A percentile compares a stretch with the other conserved stretches of the same genome.
These are phyloP conservation scores for Gyromitra esculenta DNA, from an alignment of 2,329 filamentous ascomycete species.

Conservation along the genomic window DNA sequence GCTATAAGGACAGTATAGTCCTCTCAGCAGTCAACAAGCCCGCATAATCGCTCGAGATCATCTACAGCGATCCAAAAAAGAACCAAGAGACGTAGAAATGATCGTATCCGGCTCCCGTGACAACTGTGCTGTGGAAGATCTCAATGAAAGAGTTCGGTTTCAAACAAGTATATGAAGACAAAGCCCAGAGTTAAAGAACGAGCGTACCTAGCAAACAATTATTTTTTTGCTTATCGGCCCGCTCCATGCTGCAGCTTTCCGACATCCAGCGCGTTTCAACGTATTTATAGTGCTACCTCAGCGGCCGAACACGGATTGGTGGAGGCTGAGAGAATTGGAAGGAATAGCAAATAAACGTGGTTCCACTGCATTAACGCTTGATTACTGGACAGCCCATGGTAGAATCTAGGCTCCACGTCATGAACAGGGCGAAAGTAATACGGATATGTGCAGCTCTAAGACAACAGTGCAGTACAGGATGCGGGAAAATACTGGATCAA, in stretches of 20 bases:
- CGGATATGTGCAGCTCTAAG: conserved; percentile 25
- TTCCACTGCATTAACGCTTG: conserved; percentile 39
- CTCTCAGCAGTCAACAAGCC: neutral
- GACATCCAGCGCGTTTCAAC: conserved; percentile 27
- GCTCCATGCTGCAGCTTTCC: conserved; percentile 23
- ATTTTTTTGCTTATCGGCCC: conserved; percentile 7
- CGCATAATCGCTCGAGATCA: neutral
- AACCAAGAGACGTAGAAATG: neutral
- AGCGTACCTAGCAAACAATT: conserved; percentile 14
- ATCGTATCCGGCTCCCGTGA: conserved; percentile 2
- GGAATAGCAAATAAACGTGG: conserved; percentile 36
- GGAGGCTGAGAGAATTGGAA: neutral
- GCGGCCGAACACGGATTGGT: conserved; percentile 4
- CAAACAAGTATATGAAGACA: conserved; percentile 11
- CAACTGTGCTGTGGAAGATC: conserved; percentile 12
- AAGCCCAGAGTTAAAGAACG: conserved; percentile 16
- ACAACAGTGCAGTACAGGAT: conserved; percentile 14
- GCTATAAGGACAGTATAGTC: conserved; percentile 7
- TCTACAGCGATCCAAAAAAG: conserved; percentile 11
- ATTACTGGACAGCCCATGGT: conserved; percentile 1
- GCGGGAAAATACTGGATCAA: conserved; percentile 7
- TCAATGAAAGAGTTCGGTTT: conserved; percentile 1
- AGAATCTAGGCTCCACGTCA: conserved; percentile 31
- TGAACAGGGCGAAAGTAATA: conserved; percentile 17
- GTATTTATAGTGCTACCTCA: conserved; percentile 26